phyloP scores from a whole-genome alignment of 148 eudicot species.

The Vaccinium darrowii region DNA sequence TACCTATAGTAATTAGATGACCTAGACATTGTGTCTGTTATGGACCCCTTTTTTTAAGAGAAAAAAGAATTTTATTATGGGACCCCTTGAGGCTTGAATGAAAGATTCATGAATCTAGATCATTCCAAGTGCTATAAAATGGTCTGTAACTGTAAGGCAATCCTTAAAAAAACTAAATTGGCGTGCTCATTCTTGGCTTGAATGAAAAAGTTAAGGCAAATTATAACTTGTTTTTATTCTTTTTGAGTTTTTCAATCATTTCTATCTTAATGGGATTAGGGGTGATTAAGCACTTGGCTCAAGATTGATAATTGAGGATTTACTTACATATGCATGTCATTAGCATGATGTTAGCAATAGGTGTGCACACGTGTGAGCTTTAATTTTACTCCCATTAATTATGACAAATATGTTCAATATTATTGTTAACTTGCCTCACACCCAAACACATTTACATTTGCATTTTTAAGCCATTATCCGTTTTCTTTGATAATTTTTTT shows the following conservation, averaged over 20 bases:
- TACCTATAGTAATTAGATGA: not conserved
- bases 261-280: not conserved
- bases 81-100: not conserved
- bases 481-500: not conserved
- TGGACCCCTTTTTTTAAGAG: not conserved
- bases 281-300: constrained; percentile 5
- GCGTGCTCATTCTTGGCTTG: constrained; percentile 2
- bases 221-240: not conserved
- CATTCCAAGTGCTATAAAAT: not conserved
- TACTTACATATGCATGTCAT: constrained; percentile 11
- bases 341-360: constrained; percentile 6
- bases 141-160: not conserved
- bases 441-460: not conserved
- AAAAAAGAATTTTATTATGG: not conserved
- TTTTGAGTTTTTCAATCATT: not conserved
- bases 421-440: not conserved
- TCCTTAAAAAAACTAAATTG: not conserved
- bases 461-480: not conserved
- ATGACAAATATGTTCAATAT: not conserved
- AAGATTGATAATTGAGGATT: not conserved
- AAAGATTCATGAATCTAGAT: too few relatives aligned
- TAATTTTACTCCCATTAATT: not conserved
- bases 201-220: not conserved
- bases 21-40: not conserved
- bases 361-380: not conserved